Evolutionary conservation across 2,329 filamentous ascomycete genomes (phyloP).

Genomic region (Periconia sp.): DNA sequence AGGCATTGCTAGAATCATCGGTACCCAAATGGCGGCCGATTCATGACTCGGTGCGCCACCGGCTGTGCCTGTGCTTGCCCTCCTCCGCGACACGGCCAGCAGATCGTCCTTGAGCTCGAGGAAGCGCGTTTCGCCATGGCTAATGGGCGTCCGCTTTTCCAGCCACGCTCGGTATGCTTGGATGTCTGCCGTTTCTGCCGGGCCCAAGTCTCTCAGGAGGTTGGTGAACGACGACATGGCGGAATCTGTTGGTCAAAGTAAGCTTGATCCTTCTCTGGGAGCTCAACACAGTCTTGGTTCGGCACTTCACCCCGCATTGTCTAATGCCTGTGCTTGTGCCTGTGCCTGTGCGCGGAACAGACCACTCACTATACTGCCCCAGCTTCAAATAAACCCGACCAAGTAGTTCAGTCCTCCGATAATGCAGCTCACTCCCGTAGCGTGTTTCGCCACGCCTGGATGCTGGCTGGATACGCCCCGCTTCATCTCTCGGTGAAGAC

Average conservation of each 20-base stretch:
- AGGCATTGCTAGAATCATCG: conserved; percentile 43
- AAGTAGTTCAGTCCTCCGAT: conserved; percentile 62
- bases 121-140: conserved; percentile 62
- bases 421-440: conserved; percentile 59
- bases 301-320: not conserved
- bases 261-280: conserved; percentile 8
- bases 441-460: conserved; percentile 61
- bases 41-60: conserved; percentile 20
- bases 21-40: conserved; percentile 36
- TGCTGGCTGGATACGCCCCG: conserved; percentile 50
- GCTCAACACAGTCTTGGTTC: not conserved
- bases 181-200: conserved; percentile 56
- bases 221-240: conserved; percentile 61
- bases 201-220: conserved; percentile 53
- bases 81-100: conserved; percentile 41
- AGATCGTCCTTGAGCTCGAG: conserved; percentile 60
- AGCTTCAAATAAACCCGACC: conserved; percentile 67
- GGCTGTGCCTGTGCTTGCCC: conserved; percentile 15
- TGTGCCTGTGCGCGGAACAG: not conserved
- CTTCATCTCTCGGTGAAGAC: conserved; percentile 27
- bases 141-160: conserved; percentile 56
- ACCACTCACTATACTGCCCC: conserved; percentile 63
- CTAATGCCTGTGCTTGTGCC: not conserved
- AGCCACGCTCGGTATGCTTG: conserved; percentile 60
- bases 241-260: conserved; percentile 39